Conservation (phyloP, 163 green algal species). For the Prototheca cutis region DNA sequence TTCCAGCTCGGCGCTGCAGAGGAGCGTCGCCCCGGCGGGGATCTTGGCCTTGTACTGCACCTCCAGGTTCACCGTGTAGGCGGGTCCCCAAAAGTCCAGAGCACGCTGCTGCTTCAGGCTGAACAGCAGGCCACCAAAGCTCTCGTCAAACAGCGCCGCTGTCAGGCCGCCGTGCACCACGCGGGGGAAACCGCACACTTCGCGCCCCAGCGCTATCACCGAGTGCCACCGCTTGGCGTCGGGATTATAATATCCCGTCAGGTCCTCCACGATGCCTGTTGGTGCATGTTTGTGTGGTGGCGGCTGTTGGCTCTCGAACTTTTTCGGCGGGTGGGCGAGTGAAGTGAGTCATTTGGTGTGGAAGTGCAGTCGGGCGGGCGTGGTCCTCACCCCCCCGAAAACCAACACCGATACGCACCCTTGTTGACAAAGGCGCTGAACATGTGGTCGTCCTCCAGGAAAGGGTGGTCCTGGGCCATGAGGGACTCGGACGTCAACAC, state of each 20-base stretch:
- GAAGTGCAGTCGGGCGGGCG: too few relatives aligned
- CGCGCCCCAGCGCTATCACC: slow-evolving; percentile 21
- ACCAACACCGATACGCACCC: too few relatives aligned
- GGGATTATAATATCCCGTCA: slow-evolving; percentile 35
- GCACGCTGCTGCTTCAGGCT: slow-evolving; percentile 64
- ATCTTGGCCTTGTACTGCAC: slow-evolving; percentile 25
- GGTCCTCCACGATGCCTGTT: slow-evolving; percentile 34
- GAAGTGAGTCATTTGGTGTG: too few relatives aligned
- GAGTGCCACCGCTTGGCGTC: slow-evolving; percentile 2
- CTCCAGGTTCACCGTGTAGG: slow-evolving; percentile 39
- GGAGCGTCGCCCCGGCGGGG: slow-evolving; percentile 5
- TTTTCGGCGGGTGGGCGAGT: too few relatives aligned
- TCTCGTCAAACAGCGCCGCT: slow-evolving; percentile 46
- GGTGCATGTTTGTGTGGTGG: too few relatives aligned
- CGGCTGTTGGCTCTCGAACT: too few relatives aligned
- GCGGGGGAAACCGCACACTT: slow-evolving; percentile 39
- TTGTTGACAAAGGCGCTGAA: slow-evolving; percentile 36
- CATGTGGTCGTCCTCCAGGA: slow-evolving; percentile 37
- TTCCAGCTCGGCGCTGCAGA: slow-evolving; percentile 17
- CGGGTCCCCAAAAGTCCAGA: slow-evolving; percentile 39
- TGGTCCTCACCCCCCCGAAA: too few relatives aligned
- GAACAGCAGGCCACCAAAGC: slow-evolving; percentile 48
- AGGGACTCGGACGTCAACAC: slow-evolving; percentile 28
- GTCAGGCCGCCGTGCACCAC: slow-evolving; percentile 41
- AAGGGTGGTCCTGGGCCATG: slow-evolving; percentile 23